Base-by-base conservation (phyloP, 345 rosid genomes). In the Atalantia buxifolia region DNA sequence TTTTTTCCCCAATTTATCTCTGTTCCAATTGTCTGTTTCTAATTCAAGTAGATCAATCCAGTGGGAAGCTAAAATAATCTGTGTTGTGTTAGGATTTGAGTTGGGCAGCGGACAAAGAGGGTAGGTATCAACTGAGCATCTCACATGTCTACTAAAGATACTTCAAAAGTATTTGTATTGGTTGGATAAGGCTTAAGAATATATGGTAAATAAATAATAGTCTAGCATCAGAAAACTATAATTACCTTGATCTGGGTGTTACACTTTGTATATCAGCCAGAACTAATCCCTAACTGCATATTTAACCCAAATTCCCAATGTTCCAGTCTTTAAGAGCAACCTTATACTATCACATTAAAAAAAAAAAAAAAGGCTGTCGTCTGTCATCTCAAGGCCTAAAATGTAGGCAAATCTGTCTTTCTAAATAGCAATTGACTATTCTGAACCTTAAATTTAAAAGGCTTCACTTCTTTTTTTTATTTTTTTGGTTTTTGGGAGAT, bases 41-140 rank as follows among this genome's bases (percentile, higher is more conserved):
- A 24, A 24, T 25, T 18, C 5, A 30, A 28, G 10, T 55, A 36
- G 10, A 78, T 55, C 74, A 75, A 75, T 55, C 66, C 48, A 13
- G 57, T 19, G 4, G 45, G 62, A 12, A 53, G 28, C 19, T 65
- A 8, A 31, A 31, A 33, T 48, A 28, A 10, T 50, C 27, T 21
- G 36, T 2, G 35, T 42, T 2, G 48, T 45, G 50, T 13, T 18
- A 38, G 35, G 53, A 24, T 73, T 60, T 74, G 36, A 60, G 67
- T 38, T 60, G 77, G 38, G 77, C 68, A 25, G 68, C 12, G 66
- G 67, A 56, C 35, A 60, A 35, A 25, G 30, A 24, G 2, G 24
- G 67, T 25, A 50, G 78, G 66, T 45, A 70, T 45, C 78, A 81
- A 71, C 78, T 48, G 59, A 75, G 74, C 76, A 66, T 45, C 55